Evolutionary conservation across 306 rosid genomes (phyloP).

Genomic region (Castanospermum australe): DNA sequence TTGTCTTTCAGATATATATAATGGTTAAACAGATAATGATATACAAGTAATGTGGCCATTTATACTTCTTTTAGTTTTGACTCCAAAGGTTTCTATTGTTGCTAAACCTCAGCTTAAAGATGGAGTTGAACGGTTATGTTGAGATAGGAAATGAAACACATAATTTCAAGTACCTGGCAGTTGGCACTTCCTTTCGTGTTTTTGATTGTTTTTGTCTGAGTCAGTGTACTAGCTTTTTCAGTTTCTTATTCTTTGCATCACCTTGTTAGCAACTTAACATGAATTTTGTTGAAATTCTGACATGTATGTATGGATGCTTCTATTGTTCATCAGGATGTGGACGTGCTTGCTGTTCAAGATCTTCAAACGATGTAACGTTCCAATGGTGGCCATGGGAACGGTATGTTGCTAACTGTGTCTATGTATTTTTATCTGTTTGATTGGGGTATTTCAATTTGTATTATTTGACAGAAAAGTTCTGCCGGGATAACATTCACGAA

Average conservation of each 20-base stretch:
- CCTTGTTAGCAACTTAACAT: neutral
- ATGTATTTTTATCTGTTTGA: neutral
- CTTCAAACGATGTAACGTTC: conserved; percentile 55
- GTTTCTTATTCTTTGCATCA: too few species aligned
- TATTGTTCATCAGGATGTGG: conserved; percentile 54
- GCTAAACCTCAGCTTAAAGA: neutral
- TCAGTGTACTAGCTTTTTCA: neutral
- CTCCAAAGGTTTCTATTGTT: neutral
- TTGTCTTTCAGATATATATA: neutral
- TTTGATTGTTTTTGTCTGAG: neutral
- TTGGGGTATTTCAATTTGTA: neutral
- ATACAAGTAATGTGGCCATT: neutral
- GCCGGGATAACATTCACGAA: neutral
- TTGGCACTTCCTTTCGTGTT: neutral
- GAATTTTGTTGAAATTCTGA: neutral
- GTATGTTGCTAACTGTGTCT: conserved; percentile 28
- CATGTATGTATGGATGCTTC: neutral
- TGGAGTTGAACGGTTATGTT: neutral
- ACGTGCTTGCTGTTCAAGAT: conserved; percentile 63
- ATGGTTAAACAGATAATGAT: neutral
- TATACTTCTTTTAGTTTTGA: neutral
- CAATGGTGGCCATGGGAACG: conserved; percentile 66
- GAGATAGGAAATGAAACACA: neutral
- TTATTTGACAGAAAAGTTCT: neutral
- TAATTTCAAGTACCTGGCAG: neutral